Evolutionary conservation across 2,329 filamentous ascomycete genomes (phyloP), one percentile per base, ranked within the genome.

Genomic region (Dactylellina sp.): DNA sequence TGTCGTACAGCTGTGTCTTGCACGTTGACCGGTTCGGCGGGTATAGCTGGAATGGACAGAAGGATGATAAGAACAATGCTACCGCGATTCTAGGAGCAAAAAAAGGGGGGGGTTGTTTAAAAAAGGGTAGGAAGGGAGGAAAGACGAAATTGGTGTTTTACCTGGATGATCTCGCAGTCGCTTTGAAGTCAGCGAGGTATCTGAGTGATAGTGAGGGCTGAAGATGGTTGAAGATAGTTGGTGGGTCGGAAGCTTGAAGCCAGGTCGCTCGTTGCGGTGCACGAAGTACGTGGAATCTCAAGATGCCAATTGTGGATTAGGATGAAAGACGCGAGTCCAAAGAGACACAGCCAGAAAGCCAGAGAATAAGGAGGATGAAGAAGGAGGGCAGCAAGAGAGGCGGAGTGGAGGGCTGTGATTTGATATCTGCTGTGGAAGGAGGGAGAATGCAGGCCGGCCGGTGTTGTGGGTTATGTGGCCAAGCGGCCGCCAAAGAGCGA

Each of bases 381-480:
- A 44, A 9, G 20, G 18, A 28, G 20, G 40, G 40, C 32, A 42
- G 49, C 28, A 14, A 39, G 35, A 28, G 18, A 25, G 44, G 52
- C n/a, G 20, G 35, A 25, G 32, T n/a, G 11, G 35, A 35, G 18
- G 37, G 16, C n/a, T 35, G 25, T 39, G 63, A 25, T 39, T 39
- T 35, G 50, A 20, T 59, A 22, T 24, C 47, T 35, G 18, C 2
- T 40, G 44, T 14, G 22, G 55, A 32, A 16, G 35, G 52, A 37
- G n/a, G 22, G 28, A n/a, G n/a, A n/a, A n/a, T n/a, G n/a, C n/a
- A n/a, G n/a, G n/a, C n/a, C n/a, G n/a, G n/a, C n/a, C n/a, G 47
- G 44, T 35, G 53, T 64, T 65, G 68, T 72, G 60, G 60, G 53
- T 53, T 64, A 72, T 72, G 68, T 72, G 68, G 68, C 68, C 59